Percentiles rank a stretch among this genome's conserved stretches.
phyloP scores from a whole-genome alignment of 73 alveolate species.

The Tetrahymena elliotti region DNA sequence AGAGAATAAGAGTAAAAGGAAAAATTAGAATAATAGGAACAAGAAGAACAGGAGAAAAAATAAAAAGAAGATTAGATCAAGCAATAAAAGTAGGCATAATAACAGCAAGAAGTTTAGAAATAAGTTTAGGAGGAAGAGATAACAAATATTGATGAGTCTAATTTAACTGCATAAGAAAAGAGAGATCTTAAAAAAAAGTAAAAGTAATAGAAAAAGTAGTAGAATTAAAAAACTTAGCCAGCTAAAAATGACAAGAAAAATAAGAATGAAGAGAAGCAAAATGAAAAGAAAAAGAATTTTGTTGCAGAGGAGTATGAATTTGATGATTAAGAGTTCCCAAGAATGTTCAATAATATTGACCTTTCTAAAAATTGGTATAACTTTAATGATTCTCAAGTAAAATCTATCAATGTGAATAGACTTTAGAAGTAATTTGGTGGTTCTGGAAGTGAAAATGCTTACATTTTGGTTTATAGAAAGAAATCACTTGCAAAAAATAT shows the following conservation, averaged over 20 bases:
- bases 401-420: constrained; percentile 78
- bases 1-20: constrained; percentile 14
- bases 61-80: constrained; percentile 38
- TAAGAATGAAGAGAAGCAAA: constrained; percentile 24
- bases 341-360: constrained; percentile 68
- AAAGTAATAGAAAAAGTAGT: constrained; percentile 25
- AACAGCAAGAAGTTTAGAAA: constrained; percentile 7
- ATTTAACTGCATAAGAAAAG: constrained; percentile 12
- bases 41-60: constrained; percentile 33
- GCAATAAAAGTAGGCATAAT: constrained; percentile 26
- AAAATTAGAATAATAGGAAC: not conserved
- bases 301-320: constrained; percentile 29
- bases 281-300: constrained; percentile 46
- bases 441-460: constrained; percentile 79
- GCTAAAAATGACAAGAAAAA: constrained; percentile 1
- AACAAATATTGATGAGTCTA: not conserved
- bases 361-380: constrained; percentile 89
- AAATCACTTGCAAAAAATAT: constrained; percentile 4
- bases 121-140: not conserved
- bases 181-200: not conserved
- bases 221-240: not conserved
- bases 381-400: constrained; percentile 86
- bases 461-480: constrained; percentile 79
- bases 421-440: constrained; percentile 82
- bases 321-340: constrained; percentile 78